phyloP scores from a whole-genome alignment of 2,329 filamentous ascomycete genomes.

The Chaetomiaceae sp. region DNA sequence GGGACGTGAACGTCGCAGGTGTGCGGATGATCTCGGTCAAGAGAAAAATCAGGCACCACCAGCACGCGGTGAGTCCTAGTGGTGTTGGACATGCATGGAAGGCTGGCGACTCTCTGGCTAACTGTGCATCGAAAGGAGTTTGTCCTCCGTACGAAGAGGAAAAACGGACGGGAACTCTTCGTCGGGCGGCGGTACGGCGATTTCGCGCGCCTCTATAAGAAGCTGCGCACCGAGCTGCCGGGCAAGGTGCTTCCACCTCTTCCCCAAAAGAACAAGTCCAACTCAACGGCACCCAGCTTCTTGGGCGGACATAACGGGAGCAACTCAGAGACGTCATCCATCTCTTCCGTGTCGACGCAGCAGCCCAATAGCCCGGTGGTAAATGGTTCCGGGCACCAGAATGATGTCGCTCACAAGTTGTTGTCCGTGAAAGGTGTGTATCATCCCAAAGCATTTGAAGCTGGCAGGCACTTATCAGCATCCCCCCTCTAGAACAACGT shows the following conservation, averaged over 20 bases:
- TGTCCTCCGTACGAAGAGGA: constrained; percentile 74
- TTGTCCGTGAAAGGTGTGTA: constrained; percentile 38
- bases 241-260: constrained; percentile 82
- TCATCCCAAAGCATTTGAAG: neutral
- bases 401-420: constrained; percentile 32
- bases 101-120: neutral
- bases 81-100: neutral
- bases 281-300: constrained; percentile 57
- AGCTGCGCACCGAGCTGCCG: constrained; percentile 75
- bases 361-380: constrained; percentile 35
- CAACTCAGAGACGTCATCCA: constrained; percentile 71
- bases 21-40: constrained; percentile 76
- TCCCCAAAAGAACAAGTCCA: constrained; percentile 86
- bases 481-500: constrained; percentile 26
- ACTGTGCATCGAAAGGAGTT: constrained; percentile 60
- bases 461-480: neutral
- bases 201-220: constrained; percentile 73
- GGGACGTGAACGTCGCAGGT: constrained; percentile 93
- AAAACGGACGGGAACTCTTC: constrained; percentile 68
- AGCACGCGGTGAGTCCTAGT: constrained; percentile 66
- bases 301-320: constrained; percentile 48
- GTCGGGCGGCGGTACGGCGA: constrained; percentile 84
- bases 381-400: constrained; percentile 19
- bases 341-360: constrained; percentile 73
- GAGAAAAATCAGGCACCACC: constrained; percentile 81